A percentile compares a stretch with the other conserved stretches of the same genome.
phyloP scores from a whole-genome alignment of 1,284 basidiomycete genomes.

The Phellopilus nigrolimitatus region DNA sequence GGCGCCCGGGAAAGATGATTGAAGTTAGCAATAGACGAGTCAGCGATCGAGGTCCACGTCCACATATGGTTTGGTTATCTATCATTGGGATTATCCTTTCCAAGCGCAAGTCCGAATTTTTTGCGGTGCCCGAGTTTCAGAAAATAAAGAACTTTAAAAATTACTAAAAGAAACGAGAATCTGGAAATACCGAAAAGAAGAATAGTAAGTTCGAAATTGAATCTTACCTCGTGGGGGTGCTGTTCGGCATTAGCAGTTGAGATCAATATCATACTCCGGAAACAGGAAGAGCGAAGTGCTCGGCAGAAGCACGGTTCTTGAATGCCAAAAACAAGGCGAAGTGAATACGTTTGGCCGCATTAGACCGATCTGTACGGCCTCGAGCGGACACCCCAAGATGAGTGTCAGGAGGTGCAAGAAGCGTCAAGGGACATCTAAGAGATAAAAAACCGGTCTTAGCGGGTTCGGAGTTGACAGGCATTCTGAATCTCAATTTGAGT shows the following conservation, averaged over 20 bases:
- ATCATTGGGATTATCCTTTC: not conserved
- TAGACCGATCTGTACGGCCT: slow-evolving; percentile 1
- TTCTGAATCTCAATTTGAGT: too few species aligned
- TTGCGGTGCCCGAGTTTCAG: too few species aligned
- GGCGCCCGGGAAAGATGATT: not conserved
- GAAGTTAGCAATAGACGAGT: not conserved
- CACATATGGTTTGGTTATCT: not conserved
- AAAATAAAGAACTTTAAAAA: not conserved
- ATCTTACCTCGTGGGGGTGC: too few species aligned
- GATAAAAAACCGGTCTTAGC: too few species aligned
- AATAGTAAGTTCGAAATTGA: too few species aligned
- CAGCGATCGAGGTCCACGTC: not conserved
- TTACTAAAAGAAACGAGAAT: too few species aligned
- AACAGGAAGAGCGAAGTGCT: not conserved
- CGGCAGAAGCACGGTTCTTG: slow-evolving; percentile 11
- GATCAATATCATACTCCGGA: slow-evolving; percentile 9
- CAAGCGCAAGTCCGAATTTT: not conserved
- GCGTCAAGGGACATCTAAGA: not conserved
- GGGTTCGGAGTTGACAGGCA: too few species aligned
- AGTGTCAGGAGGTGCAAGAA: not conserved
- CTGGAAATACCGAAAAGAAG: too few species aligned
- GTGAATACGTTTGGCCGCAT: not conserved
- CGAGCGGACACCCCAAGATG: not conserved
- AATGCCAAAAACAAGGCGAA: slow-evolving; percentile 7
- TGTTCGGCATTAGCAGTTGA: too few species aligned